Conservation (phyloP, 2,329 filamentous ascomycete species). For the Botrytis paeoniae region DNA sequence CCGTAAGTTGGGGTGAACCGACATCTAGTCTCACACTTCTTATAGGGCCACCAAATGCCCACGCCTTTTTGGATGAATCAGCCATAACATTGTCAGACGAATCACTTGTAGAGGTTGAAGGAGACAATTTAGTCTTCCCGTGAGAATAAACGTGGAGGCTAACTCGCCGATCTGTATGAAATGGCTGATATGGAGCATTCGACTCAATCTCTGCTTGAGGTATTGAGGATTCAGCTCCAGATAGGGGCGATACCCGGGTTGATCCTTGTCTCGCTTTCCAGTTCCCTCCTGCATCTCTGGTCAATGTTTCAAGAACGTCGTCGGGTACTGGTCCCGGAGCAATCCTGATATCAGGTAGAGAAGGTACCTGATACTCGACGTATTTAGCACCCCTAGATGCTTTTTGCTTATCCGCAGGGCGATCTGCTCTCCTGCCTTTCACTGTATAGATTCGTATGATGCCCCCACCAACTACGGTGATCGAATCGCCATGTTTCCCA, state of each 20-base stretch:
- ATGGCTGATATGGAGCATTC: constrained; percentile 91
- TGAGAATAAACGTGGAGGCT: constrained; percentile 64
- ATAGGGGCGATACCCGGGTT: constrained; percentile 42
- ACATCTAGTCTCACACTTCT: constrained; percentile 51
- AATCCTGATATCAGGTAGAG: constrained; percentile 57
- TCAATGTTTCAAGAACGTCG: constrained; percentile 33
- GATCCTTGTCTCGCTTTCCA: constrained; percentile 40
- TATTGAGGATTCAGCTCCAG: constrained; percentile 56
- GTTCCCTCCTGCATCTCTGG: constrained; percentile 31
- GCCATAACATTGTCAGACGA: constrained; percentile 26
- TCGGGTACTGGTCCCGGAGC: constrained; percentile 53
- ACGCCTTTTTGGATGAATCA: constrained; percentile 37
- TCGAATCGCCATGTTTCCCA: constrained; percentile 57
- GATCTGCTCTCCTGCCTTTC: constrained; percentile 46
- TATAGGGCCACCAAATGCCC: constrained; percentile 61
- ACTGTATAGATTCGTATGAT: constrained; percentile 59
- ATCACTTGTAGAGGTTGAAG: constrained; percentile 34
- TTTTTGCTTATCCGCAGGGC: constrained; percentile 55
- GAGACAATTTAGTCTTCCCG: constrained; percentile 24
- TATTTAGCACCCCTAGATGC: constrained; percentile 43
- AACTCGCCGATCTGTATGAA: constrained; percentile 86
- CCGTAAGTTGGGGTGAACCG: constrained; percentile 45
- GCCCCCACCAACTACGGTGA: constrained; percentile 65
- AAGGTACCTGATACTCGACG: constrained; percentile 62
- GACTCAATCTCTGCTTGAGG: constrained; percentile 88